phyloP scores from a whole-genome alignment of 2,329 filamentous ascomycete genomes.

The Botryotinia calthae region DNA sequence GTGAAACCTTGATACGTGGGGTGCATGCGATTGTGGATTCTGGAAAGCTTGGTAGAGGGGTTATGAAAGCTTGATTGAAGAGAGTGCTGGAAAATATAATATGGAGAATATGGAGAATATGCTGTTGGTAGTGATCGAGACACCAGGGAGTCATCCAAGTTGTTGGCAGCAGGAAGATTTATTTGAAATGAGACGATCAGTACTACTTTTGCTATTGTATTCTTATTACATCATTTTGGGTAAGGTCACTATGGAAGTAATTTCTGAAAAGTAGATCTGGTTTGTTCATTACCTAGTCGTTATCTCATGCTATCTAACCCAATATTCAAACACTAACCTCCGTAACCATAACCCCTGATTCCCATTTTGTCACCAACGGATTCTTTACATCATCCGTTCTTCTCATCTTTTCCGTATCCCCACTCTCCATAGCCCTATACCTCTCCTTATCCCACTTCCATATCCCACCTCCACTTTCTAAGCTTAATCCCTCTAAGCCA shows the following conservation, averaged over 20 bases:
- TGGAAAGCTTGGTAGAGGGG: conserved; percentile 18
- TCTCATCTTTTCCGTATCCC: conserved; percentile 10
- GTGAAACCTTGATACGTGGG: not conserved
- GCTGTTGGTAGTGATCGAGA: too few relatives aligned
- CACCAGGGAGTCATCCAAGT: conserved; percentile 5
- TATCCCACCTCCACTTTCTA: conserved; percentile 33
- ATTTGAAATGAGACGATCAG: not conserved
- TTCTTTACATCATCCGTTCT: conserved; percentile 27
- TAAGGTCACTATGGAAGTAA: not conserved
- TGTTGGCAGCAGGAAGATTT: not conserved
- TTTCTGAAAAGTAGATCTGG: not conserved
- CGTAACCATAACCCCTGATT: conserved; percentile 30
- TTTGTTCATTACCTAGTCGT: not conserved
- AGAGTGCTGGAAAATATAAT: too few relatives aligned
- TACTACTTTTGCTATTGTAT: not conserved
- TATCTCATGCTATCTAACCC: not conserved
- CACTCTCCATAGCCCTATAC: conserved; percentile 28
- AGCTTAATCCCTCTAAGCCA: conserved; percentile 26
- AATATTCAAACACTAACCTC: not conserved
- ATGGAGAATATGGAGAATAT: conserved; percentile 5
- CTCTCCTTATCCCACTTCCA: conserved; percentile 37
- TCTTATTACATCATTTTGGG: not conserved
- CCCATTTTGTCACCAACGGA: conserved; percentile 29
- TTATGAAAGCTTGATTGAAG: conserved; percentile 1
- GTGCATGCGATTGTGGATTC: not conserved